A percentile compares a stretch with the other conserved stretches of the same genome.
Evolutionary conservation across 2,329 filamentous ascomycete species (phyloP).

Genomic region (Myotisia sp.): DNA sequence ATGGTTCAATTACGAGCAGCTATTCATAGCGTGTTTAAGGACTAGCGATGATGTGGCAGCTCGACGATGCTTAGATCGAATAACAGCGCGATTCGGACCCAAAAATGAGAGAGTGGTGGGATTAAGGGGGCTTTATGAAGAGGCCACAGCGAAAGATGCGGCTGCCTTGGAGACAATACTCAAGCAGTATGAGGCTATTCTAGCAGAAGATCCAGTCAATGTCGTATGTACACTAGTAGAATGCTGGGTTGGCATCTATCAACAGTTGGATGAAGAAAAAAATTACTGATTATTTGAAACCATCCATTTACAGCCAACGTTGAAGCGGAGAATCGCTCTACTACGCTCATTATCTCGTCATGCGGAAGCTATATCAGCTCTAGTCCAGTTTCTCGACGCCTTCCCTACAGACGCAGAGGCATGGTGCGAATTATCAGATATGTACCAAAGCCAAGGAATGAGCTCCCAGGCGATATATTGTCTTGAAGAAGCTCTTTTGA

Average conservation of each 20-base stretch:
- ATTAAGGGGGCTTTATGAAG: slow-evolving; percentile 66
- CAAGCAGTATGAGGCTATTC: slow-evolving; percentile 60
- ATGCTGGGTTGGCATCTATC: not conserved
- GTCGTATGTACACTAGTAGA: slow-evolving; percentile 51
- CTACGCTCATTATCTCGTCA: slow-evolving; percentile 57
- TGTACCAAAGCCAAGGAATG: slow-evolving; percentile 68
- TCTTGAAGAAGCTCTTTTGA: slow-evolving; percentile 75
- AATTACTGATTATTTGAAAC: not conserved
- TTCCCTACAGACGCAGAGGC: slow-evolving; percentile 83
- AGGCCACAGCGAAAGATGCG: slow-evolving; percentile 58
- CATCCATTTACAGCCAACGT: slow-evolving; percentile 47
- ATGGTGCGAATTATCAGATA: slow-evolving; percentile 80
- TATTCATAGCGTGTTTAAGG: slow-evolving; percentile 69
- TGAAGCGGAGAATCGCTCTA: slow-evolving; percentile 71
- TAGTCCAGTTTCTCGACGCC: slow-evolving; percentile 64
- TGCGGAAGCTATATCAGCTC: slow-evolving; percentile 57
- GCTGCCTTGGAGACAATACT: slow-evolving; percentile 55
- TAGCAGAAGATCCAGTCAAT: slow-evolving; percentile 62
- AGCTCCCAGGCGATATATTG: slow-evolving; percentile 75
- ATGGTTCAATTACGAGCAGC: slow-evolving; percentile 77
- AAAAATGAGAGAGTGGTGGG: slow-evolving; percentile 78
- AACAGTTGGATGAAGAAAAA: no score
- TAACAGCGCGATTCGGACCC: slow-evolving; percentile 66
- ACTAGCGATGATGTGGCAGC: slow-evolving; percentile 72
- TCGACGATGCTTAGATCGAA: slow-evolving; percentile 55